phyloP scores from a whole-genome alignment of 1,284 basidiomycete species.

The Cryptococcus hybrid region DNA sequence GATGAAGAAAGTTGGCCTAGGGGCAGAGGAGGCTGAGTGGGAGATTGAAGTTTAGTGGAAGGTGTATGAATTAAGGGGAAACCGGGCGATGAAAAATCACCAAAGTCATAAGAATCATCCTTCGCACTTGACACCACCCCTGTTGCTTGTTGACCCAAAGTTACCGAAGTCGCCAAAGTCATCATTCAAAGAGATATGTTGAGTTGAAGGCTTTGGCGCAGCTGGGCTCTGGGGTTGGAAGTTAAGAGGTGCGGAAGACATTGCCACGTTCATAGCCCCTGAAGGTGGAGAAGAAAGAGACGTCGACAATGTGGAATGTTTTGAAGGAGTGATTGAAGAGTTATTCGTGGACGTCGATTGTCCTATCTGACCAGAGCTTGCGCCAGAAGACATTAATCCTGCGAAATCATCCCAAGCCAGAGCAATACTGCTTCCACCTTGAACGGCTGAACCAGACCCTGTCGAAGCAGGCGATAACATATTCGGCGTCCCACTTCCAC shows the following conservation, averaged over 20 bases:
- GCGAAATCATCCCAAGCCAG: constrained; percentile 30
- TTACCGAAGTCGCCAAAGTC: constrained; percentile 11
- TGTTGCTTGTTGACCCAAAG: neutral
- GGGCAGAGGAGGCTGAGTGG: neutral
- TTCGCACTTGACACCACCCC: too few species aligned
- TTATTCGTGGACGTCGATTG: neutral
- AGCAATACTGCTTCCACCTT: neutral
- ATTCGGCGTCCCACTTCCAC: neutral
- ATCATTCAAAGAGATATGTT: neutral
- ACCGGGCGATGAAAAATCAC: constrained; percentile 24
- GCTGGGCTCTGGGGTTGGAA: neutral
- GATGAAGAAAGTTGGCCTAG: neutral
- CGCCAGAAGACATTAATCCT: constrained; percentile 3
- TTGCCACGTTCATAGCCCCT: too few species aligned
- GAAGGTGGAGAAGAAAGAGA: too few species aligned
- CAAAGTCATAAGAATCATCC: constrained; percentile 25
- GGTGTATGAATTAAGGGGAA: neutral
- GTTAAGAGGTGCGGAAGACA: too few species aligned
- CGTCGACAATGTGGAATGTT: neutral
- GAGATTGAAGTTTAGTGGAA: neutral
- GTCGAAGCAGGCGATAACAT: constrained; percentile 1
- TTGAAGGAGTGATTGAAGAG: neutral
- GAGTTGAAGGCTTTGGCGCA: neutral
- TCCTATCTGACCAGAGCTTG: neutral
- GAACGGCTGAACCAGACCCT: constrained; percentile 1